phyloP scores from a whole-genome alignment of 331 rosid genomes.

The Phaseolus coccineus region DNA sequence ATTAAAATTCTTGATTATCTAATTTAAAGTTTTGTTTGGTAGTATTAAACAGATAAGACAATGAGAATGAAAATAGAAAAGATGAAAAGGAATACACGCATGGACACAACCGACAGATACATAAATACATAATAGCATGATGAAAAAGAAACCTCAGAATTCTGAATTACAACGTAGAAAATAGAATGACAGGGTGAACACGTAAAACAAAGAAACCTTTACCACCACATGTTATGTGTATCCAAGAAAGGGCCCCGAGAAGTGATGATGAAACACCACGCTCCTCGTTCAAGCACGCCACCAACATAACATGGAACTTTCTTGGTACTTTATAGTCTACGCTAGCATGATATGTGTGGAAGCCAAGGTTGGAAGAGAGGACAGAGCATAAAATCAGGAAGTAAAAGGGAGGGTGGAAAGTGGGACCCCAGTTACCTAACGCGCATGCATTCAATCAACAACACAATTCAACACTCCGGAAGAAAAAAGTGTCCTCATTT shows the following conservation, averaged over 20 bases:
- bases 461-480: constrained; percentile 45
- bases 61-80: constrained; percentile 21
- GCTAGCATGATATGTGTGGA: constrained; percentile 52
- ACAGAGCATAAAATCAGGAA: constrained; percentile 53
- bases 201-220: constrained; percentile 59
- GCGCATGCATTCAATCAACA: constrained; percentile 57
- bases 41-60: constrained; percentile 5
- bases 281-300: constrained; percentile 50
- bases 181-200: constrained; percentile 50
- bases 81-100: constrained; percentile 15
- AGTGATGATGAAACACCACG: constrained; percentile 57
- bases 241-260: constrained; percentile 52
- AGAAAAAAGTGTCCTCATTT: constrained; percentile 53
- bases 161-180: constrained; percentile 52
- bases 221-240: constrained; percentile 41
- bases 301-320: constrained; percentile 48
- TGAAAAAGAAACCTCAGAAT: constrained; percentile 37
- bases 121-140: constrained; percentile 31
- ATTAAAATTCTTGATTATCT: no score
- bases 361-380: constrained; percentile 51
- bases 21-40: neutral
- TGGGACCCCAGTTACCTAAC: constrained; percentile 63
- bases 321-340: constrained; percentile 52
- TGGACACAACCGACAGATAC: constrained; percentile 51
- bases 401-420: constrained; percentile 53